phyloP scores from a whole-genome alignment of 2,329 filamentous ascomycete genomes.

The Fusarium verrucosum region DNA sequence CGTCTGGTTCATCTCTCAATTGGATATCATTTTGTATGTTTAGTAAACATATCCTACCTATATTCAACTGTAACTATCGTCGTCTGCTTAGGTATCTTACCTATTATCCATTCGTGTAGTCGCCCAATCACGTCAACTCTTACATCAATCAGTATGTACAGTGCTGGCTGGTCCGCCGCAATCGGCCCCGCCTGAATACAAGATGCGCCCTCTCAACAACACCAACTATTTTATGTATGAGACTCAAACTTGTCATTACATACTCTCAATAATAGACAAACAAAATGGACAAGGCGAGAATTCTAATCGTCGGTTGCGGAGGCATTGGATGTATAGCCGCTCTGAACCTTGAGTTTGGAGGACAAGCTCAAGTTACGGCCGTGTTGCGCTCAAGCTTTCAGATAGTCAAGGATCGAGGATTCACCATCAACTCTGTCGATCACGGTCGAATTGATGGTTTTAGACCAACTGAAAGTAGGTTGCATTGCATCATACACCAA shows the following conservation, averaged over 20 bases:
- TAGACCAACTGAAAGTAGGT: slow-evolving; percentile 35
- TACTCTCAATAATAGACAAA: background rate
- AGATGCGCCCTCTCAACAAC: slow-evolving; percentile 27
- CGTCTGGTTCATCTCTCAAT: background rate
- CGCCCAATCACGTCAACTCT: slow-evolving; percentile 17
- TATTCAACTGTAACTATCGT: background rate
- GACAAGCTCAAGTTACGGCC: slow-evolving; percentile 36
- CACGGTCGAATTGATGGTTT: slow-evolving; percentile 34
- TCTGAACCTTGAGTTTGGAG: slow-evolving; percentile 38
- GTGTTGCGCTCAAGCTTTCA: slow-evolving; percentile 41
- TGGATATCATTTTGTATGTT: background rate
- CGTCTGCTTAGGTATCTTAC: background rate
- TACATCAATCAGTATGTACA: no score
- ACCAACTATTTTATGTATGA: background rate
- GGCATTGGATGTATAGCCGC: slow-evolving; percentile 41
- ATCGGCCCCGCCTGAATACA: slow-evolving; percentile 21
- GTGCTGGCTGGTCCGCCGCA: background rate
- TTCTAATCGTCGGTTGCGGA: slow-evolving; percentile 39
- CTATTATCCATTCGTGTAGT: background rate
- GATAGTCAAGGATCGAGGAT: slow-evolving; percentile 35
- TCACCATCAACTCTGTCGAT: slow-evolving; percentile 40
- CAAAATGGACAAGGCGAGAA: slow-evolving; percentile 28
- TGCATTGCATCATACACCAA: background rate
- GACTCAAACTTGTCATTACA: background rate
- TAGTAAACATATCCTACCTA: background rate